Percentiles rank a stretch among this genome's conserved stretches.
Conservation (phyloP, 805 yeast genomes). For the Suhomyces canberraensis region DNA sequence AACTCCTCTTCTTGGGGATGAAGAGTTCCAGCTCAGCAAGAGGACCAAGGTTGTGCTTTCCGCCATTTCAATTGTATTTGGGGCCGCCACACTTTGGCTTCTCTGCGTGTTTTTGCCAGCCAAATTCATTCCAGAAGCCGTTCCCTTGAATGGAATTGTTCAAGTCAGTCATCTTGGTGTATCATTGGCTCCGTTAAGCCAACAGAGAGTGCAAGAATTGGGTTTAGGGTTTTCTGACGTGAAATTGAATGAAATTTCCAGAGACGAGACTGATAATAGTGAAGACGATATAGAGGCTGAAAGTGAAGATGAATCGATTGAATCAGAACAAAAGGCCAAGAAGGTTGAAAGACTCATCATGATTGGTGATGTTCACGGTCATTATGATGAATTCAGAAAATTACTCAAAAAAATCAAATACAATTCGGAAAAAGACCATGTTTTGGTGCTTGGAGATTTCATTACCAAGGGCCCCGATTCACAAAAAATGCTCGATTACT, state of each 20-base stretch:
- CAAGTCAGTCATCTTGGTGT: conserved; percentile 23
- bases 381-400: conserved; percentile 49
- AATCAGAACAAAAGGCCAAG: background rate
- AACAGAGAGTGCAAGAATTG: conserved; percentile 12
- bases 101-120: conserved; percentile 33
- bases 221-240: conserved; percentile 9
- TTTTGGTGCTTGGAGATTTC: conserved; percentile 81
- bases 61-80: conserved; percentile 10
- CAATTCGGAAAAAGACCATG: conserved; percentile 48
- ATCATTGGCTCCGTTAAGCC: conserved; percentile 23
- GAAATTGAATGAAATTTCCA: conserved; percentile 1
- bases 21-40: conserved; percentile 9
- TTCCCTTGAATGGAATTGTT: conserved; percentile 21
- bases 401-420: conserved; percentile 51
- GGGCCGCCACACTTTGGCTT: conserved; percentile 20
- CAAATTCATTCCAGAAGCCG: conserved; percentile 32
- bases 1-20: conserved; percentile 15
- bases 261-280: conserved; percentile 6
- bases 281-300: conserved; percentile 1
- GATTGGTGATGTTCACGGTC: conserved; percentile 90
- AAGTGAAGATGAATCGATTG: background rate
- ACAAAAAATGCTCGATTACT: conserved; percentile 57
- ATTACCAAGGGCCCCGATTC: conserved; percentile 82
- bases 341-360: conserved; percentile 52
- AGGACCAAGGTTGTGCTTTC: conserved; percentile 14